Evolutionary conservation across 805 yeast species (phyloP).

Genomic region (Yamadazyma ubonensis): DNA sequence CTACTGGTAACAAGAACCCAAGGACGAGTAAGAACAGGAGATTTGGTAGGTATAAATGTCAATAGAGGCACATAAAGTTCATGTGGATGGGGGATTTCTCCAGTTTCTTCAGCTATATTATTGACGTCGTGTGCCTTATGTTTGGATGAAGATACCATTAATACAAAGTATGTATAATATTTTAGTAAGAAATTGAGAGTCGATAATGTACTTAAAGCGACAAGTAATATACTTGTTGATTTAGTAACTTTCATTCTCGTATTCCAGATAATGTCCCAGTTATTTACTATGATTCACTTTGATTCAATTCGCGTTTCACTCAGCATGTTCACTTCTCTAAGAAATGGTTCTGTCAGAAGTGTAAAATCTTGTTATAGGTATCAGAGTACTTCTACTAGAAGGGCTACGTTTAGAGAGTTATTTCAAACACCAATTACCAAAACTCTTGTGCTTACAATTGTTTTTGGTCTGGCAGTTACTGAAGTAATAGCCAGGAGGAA

Average conservation of each 20-base stretch:
- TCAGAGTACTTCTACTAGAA: no score
- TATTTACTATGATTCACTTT: no score
- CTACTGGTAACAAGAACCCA: constrained; percentile 52
- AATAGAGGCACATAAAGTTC: constrained; percentile 49
- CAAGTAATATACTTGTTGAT: constrained; percentile 33
- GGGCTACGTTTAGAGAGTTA: constrained; percentile 28
- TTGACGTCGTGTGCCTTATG: constrained; percentile 21
- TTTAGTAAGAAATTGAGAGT: constrained; percentile 34
- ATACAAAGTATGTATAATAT: constrained; percentile 38
- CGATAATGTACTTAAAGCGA: constrained; percentile 30
- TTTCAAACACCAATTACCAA: constrained; percentile 36
- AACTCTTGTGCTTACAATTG: constrained; percentile 34
- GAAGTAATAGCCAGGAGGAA: constrained; percentile 48
- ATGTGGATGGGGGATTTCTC: constrained; percentile 43
- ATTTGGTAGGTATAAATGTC: constrained; percentile 48
- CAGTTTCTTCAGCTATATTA: constrained; percentile 31
- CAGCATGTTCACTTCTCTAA: no score
- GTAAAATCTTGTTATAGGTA: no score
- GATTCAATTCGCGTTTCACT: background rate
- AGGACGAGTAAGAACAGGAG: constrained; percentile 41
- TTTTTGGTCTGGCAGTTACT: constrained; percentile 47
- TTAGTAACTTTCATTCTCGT: constrained; percentile 35
- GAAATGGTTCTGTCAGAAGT: background rate
- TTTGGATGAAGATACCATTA: constrained; percentile 31
- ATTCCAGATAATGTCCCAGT: no score